Conservation (phyloP, 2,329 filamentous ascomycete genomes). For the Arachnopeziza araneosa region DNA sequence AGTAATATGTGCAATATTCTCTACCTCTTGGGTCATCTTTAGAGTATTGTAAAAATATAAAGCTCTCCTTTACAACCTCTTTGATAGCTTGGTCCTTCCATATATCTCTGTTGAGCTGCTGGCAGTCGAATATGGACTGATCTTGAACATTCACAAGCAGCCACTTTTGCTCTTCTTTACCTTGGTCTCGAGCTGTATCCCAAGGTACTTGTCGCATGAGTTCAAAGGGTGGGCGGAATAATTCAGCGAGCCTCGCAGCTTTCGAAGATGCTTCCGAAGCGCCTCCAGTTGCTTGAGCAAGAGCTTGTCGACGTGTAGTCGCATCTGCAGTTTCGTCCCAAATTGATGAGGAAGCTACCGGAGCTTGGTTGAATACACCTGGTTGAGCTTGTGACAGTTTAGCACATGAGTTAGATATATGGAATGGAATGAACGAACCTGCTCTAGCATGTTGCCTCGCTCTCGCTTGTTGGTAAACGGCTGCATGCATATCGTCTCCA, state of each 20-base stretch:
- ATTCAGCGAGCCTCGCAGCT: slow-evolving; percentile 74
- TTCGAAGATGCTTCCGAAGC: slow-evolving; percentile 63
- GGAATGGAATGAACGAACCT: slow-evolving; percentile 17
- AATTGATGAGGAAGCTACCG: slow-evolving; percentile 37
- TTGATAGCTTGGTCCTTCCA: slow-evolving; percentile 84
- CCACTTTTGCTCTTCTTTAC: slow-evolving; percentile 89
- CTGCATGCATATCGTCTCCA: slow-evolving; percentile 36
- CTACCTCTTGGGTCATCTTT: slow-evolving; percentile 75
- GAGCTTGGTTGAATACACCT: slow-evolving; percentile 66
- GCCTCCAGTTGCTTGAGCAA: slow-evolving; percentile 58
- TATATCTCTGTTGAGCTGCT: slow-evolving; percentile 86
- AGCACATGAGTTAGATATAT: slow-evolving; percentile 3
- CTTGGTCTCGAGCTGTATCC: slow-evolving; percentile 78
- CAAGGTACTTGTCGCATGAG: slow-evolving; percentile 76
- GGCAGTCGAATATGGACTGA: slow-evolving; percentile 87
- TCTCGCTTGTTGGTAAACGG: slow-evolving; percentile 24
- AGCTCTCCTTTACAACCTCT: slow-evolving; percentile 82
- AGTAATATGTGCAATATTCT: slow-evolving; percentile 88
- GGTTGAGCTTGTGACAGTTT: slow-evolving; percentile 34
- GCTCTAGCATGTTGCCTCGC: slow-evolving; percentile 29
- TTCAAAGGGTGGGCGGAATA: slow-evolving; percentile 89
- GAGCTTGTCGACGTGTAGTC: slow-evolving; percentile 42
- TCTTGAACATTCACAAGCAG: slow-evolving; percentile 94
- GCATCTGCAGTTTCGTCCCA: slow-evolving; percentile 41
- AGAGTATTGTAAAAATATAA: slow-evolving; percentile 91